Evolutionary conservation across 176 grass and related monocot species (phyloP), one percentile per base, ranked within the genome.

Genomic region (Poa annua): DNA sequence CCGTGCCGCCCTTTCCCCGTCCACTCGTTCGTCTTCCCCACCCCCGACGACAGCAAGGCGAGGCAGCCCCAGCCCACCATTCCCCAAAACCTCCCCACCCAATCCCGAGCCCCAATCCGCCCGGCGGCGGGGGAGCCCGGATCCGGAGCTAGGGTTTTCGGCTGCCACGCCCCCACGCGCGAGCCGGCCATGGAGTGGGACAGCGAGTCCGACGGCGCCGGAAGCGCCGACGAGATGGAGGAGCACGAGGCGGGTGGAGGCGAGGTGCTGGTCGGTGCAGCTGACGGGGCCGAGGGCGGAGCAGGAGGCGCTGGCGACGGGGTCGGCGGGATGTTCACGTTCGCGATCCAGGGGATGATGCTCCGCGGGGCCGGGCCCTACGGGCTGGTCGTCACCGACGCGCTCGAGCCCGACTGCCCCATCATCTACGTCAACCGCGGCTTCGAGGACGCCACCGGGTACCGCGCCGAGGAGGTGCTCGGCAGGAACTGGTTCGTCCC

Each of bases 391-490:
- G 96, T 99, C 48, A 87, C 87, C 25, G 96, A 99, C 85, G 93
- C 93, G 60, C 89, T 99, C 29, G 96, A 99, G 81, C 91, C 96
- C 5, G 93, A 99, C 80, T 88, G 84, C 65, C 93, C 96, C 44
- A 96, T 93, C 77, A 99, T 99, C 76, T 99, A 99, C 80, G 96
- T 99, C 81, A 99, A 99, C 83, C 80, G 94, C 63, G 94, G 94
- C 24, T 97, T 97, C 83, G 94, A 97, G 92, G 92, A 94, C 11
- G 80, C 92, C 16, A 94, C 92, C 4, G 88, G 94, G 2, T 97
- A 97, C 85, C 85, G 88, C 80, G 94, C 94, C n/a, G 94, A 97
- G 85, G 94, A 97, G 83, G 96, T 99, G 72, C 93, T 99, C 35
- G 96, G 96, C 69, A 93, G 94, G 85, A 97, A 97, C 77, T 97